Base-by-base conservation (phyloP, 257 asterid genomes). In the Solanum gracilifrons region DNA sequence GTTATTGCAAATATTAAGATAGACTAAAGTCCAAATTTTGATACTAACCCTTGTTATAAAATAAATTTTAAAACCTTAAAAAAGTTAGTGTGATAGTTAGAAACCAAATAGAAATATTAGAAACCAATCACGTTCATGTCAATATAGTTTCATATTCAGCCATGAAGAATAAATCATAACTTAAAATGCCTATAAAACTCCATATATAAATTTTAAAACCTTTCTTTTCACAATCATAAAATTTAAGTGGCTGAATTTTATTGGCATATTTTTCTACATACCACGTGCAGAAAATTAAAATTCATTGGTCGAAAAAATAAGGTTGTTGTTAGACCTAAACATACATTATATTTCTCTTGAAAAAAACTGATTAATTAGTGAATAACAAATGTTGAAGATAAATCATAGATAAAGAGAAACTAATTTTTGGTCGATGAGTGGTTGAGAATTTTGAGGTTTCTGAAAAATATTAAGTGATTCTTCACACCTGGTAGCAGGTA, bases 391-490 rank as follows among this genome's bases (percentile, higher is more conserved):
- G 68, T 18, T 46, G 2, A 43, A 6, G 8, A 77, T 41, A 77
- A 13, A 77, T 23, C 31, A 29, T 75, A 36, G 55, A 9, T 13
- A n/a, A 41, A 41, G 66, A 79, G 35, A 16, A 79, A 43, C 16
- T 27, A 79, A 20, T 9, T 79, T 55, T 0, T 55, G 0, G 25
- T 20, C 5, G 4, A 15, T 48, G 58, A 55, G n/a, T 55, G 25
- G 25, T 7, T 20, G 4, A 55, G 4, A 51, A 55, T 0, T 0
- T 0, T 55, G 58, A 55, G 2, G 12, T 55, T 7, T 55, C 0
- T 2, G 0, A 20, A 20, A 55, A 55, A 20, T 0, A 20, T 6
- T 55, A 55, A 5, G 5, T 55, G 2, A 55, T 55, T 55, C 0
- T 55, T 55, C 2, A 55, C 5, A 18, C 6, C 5, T 55, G 2